Evolutionary conservation across 768 basidiomycete genomes (phyloP), one percentile per base, ranked within the genome.

Genomic region (Suillus cothurnatus): DNA sequence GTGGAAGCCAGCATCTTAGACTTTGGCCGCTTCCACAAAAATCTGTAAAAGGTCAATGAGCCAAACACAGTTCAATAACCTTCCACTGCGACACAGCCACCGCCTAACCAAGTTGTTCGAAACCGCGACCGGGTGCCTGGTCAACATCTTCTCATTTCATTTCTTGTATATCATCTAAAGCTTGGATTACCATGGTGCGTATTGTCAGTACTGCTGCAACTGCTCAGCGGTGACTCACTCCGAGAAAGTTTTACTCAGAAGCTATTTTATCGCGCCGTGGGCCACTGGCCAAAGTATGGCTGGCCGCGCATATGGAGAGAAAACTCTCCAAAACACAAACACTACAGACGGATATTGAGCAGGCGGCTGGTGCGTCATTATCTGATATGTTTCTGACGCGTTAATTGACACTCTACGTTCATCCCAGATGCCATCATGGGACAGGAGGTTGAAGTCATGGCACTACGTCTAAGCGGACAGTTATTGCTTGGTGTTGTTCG

Each of bases 291-390:
- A 94, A 91, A 81, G 95, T 99, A 82, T 99, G 97, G 97, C 90
- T 99, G 62, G 96, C 97, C 49, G 97, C 97, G 2, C 97, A 98
- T 84, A 95, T 97, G 89, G 95, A 98, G 79, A 88, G 94, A 73
- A 98, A 98, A 81, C 88, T 99, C 72, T 95, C 93, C 70, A 99
- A 99, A 79, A 89, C 91, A 32, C 94, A 97, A 76, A 95, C 97
- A 1, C 80, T 97, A 2, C 93, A 95, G 73, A 96, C 96, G 0
- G 94, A 97, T 77, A 97, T 99, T 61, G 94, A 92, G 69, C 88
- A 98, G 75, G 92, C 93, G 62, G 94, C 97, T 70, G 93, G 94
- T 90, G 69, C 69, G 90, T 81, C 26, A 21, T 71, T 64, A 41
- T 4, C 12, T 39, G 12, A 3, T 26, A 2, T 4, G 8, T 9